Percentiles rank a stretch among this genome's conserved stretches.
Evolutionary conservation across 108 stramenopile genomes (phyloP).

Genomic region (Cyclotella cryptica): DNA sequence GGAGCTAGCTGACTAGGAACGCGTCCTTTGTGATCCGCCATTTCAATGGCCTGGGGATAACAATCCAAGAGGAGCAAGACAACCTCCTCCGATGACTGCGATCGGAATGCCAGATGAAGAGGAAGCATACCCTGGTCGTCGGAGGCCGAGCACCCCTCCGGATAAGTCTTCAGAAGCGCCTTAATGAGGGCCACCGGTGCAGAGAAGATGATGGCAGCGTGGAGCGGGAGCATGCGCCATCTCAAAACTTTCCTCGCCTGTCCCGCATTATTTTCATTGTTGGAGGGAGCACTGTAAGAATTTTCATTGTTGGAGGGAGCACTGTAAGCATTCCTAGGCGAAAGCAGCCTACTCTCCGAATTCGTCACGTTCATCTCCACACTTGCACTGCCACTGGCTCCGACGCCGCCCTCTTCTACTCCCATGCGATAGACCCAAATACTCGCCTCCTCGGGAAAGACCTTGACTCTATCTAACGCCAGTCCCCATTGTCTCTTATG

Average conservation of each 20-base stretch:
- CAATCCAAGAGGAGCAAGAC: slow-evolving; percentile 70
- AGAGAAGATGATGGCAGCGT: slow-evolving; percentile 75
- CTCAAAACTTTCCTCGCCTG: slow-evolving; percentile 40
- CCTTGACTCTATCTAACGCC: slow-evolving; percentile 55
- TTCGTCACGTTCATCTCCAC: neutral
- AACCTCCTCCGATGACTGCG: slow-evolving; percentile 66
- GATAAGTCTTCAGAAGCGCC: slow-evolving; percentile 62
- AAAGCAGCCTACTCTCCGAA: neutral
- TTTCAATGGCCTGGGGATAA: slow-evolving; percentile 72
- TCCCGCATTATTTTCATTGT: slow-evolving; percentile 18
- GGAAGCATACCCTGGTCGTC: slow-evolving; percentile 89
- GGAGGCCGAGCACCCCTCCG: slow-evolving; percentile 46
- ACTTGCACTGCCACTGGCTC: neutral
- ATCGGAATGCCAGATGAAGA: slow-evolving; percentile 70
- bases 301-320: no score
- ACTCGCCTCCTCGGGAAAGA: slow-evolving; percentile 69
- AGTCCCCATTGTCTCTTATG: slow-evolving; percentile 76
- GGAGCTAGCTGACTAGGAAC: slow-evolving; percentile 41
- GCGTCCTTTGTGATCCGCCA: slow-evolving; percentile 31
- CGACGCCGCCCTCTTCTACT: neutral
- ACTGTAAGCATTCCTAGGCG: slow-evolving; percentile 13
- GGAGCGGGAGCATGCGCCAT: slow-evolving; percentile 82
- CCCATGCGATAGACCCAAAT: slow-evolving; percentile 65
- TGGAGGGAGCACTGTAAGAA: neutral
- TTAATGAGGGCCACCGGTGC: slow-evolving; percentile 59